Evolutionary conservation across 2,329 filamentous ascomycete genomes (phyloP), one percentile per base, ranked within the genome.

Genomic region (Sporothrix humicola): DNA sequence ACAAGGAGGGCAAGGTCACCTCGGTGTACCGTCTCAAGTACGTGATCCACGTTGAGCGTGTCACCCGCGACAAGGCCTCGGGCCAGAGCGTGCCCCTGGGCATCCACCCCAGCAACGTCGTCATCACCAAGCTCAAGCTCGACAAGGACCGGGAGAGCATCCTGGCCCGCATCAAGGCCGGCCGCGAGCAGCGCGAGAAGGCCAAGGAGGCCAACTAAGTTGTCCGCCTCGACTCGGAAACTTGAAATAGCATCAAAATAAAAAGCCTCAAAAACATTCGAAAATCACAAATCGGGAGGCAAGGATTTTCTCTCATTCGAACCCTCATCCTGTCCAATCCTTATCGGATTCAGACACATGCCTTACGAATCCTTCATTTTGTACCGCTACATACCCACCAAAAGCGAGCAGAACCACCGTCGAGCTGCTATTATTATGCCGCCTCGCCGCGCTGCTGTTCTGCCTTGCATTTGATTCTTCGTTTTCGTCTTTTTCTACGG

Each of bases 1-100:
- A 95, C 83, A 94, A 94, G 82, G 95, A 98, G 89, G 96, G 96
- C 89, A 98, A 98, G 90, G 89, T 99, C 87, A 95, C 92, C 81
- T 94, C 93, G 82, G 95, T 98, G 85, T 99, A 97, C 92, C 94
- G 94, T 85, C 92, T 97, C 82, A 98, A 98, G 88, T 99, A 96
- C 87, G 89, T 94, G 83, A 92, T 99, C 84, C 95, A 98, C 91
- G 86, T 99, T 85, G 95, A 98, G 91, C 94, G 95, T 82, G 92
- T 99, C 84, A 91, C 91, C 85, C 94, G 95, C 84, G 96, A 99
- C 86, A 99, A 99, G 92, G 92, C 90, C 85, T 96, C 94, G 85
- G 95, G 96, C 87, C 95, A 98, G 89, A 93, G 91, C 84, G 95
- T 98, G 73, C 95, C 95, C 77, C 89, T 98, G 83, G 94, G 94